phyloP scores from a whole-genome alignment of 305 asterid genomes.

The Fraxinus angustifolia region DNA sequence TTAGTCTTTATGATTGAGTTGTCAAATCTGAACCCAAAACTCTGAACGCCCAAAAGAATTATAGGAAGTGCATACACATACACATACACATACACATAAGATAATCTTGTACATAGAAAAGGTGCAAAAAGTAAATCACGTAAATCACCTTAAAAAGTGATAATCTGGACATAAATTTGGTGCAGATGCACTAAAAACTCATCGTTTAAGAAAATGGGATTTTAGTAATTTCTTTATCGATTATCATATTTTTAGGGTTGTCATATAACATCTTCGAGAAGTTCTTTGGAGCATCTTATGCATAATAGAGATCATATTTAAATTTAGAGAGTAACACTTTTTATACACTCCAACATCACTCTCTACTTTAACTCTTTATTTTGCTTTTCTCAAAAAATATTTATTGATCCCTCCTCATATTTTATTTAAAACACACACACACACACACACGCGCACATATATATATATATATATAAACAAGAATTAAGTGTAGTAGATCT shows the following conservation, averaged over 20 bases:
- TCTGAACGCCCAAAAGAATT: constrained; percentile 22
- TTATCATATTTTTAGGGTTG: not conserved
- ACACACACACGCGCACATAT: no score
- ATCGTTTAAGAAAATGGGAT: not conserved
- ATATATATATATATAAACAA: no score
- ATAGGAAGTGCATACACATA: not conserved
- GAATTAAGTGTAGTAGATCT: no score
- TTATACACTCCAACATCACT: no score
- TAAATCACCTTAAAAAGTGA: not conserved
- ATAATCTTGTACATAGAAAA: not conserved
- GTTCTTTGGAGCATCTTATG: no score
- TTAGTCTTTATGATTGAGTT: not conserved
- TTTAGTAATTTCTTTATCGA: not conserved
- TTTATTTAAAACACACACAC: no score
- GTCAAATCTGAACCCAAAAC: not conserved
- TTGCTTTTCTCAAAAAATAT: no score
- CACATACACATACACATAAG: not conserved
- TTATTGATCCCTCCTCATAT: no score
- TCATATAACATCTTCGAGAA: not conserved
- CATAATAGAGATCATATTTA: no score
- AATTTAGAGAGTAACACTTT: no score
- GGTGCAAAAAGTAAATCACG: not conserved
- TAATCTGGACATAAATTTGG: not conserved
- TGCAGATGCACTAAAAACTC: not conserved
- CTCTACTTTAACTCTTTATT: no score